Conservation (phyloP, 1,284 basidiomycete genomes). For the Pyrrhoderma lamaoense region DNA sequence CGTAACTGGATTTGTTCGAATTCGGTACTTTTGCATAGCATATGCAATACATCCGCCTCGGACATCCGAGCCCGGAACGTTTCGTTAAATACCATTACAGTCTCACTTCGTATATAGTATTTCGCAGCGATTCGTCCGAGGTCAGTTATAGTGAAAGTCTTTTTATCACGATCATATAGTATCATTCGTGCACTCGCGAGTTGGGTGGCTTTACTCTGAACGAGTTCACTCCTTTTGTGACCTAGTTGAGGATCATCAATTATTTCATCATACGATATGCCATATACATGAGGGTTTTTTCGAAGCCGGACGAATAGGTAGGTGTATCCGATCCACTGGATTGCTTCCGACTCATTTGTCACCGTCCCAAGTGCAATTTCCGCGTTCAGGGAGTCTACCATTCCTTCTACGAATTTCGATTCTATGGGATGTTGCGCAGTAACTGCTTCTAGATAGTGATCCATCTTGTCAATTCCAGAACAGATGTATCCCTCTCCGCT, state of each 20-base stretch:
- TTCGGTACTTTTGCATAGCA: slow-evolving; percentile 92
- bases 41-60: slow-evolving; percentile 85
- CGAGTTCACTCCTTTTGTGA: slow-evolving; percentile 67
- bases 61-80: slow-evolving; percentile 82
- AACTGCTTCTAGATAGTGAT: slow-evolving; percentile 87
- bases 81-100: slow-evolving; percentile 87
- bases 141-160: slow-evolving; percentile 73
- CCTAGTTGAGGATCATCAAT: slow-evolving; percentile 75
- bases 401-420: slow-evolving; percentile 87
- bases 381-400: slow-evolving; percentile 91
- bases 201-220: slow-evolving; percentile 62
- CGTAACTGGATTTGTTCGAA: slow-evolving; percentile 94
- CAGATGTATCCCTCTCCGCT: slow-evolving; percentile 98
- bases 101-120: slow-evolving; percentile 88
- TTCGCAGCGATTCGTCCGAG: slow-evolving; percentile 92
- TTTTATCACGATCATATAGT: slow-evolving; percentile 56
- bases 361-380: slow-evolving; percentile 96
- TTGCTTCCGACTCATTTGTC: slow-evolving; percentile 78
- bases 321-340: slow-evolving; percentile 96
- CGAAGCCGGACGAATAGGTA: slow-evolving; percentile 96
- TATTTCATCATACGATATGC: slow-evolving; percentile 72
- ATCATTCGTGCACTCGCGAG: slow-evolving; percentile 85
- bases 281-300: slow-evolving; percentile 68
- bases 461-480: slow-evolving; percentile 88
- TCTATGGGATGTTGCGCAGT: slow-evolving; percentile 95